Evolutionary conservation across 306 rosid genomes (phyloP), one percentile per base, ranked within the genome.

Genomic region (Chamaecrista fasciculata): DNA sequence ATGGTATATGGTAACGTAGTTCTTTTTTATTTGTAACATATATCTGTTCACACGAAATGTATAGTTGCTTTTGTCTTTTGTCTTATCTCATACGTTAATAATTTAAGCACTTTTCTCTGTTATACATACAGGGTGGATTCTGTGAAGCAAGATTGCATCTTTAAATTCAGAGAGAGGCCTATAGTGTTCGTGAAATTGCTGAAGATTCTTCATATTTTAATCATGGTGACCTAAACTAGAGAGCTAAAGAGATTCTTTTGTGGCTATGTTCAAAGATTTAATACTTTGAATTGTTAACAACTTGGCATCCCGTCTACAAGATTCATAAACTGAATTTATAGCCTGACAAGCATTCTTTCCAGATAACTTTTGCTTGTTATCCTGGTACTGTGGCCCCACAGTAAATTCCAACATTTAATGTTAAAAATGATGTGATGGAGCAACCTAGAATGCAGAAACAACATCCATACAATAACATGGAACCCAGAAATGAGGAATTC

Each of bases 401-500:
- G 62, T 76, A 40, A 76, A 67, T 43, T 28, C 70, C 40, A 19
- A 73, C 70, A 56, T 62, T 55, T 69, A 47, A 28, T 52, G 46
- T 62, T 19, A 29, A 47, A 56, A 31, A 56, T 47, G 69, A 79
- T 83, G 81, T 75, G 76, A 79, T 71, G 63, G 81, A 76, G 64
- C 83, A 78, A 48, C 75, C 56, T 5, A 82, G 70, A 52, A 86
- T 73, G 81, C 80, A 86, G 64, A 87, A 87, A 69, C 83, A 74
- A 11, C 76, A 77, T 66, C 90, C 58, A 61, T 80, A 77, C 78
- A 83, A 69, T 68, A 58, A 67, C 57, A 62, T 39, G 71, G 97
- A 91, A 55, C 81, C 83, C 63, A 82, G 88, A 72, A 88, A 85
- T 12, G 88, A 88, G 67, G 91, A 85, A 58, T 72, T 66, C 77